phyloP scores from a whole-genome alignment of 1,284 basidiomycete species.

The Tilletiaria anomala region DNA sequence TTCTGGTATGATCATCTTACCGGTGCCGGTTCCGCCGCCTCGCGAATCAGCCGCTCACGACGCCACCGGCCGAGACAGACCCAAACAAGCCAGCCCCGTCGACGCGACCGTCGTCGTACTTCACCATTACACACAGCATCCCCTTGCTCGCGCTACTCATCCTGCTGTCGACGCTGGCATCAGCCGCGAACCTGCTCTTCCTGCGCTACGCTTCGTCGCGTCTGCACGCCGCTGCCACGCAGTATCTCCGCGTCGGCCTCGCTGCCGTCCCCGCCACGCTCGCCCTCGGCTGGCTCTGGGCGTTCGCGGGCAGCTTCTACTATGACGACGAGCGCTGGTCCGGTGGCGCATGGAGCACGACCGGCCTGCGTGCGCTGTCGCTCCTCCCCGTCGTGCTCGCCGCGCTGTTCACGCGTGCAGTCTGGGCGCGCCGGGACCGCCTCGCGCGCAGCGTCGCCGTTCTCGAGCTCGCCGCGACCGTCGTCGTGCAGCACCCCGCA shows the following conservation, averaged over 20 bases:
- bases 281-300: conserved; percentile 68
- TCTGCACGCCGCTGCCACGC: conserved; percentile 13
- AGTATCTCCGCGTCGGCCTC: conserved; percentile 13
- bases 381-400: conserved; percentile 59
- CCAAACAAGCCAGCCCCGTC: conserved; percentile 18
- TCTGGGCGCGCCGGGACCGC: conserved; percentile 53
- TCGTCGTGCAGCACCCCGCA: conserved; percentile 64
- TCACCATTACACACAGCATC: conserved; percentile 53
- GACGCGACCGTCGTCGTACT: conserved; percentile 43
- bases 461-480: conserved; percentile 61
- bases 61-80: too few species aligned
- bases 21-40: conserved; percentile 3
- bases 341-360: conserved; percentile 59
- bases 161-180: conserved; percentile 61
- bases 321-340: conserved; percentile 55
- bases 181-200: conserved; percentile 49
- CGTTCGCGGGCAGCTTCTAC: conserved; percentile 77
- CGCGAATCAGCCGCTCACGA: conserved; percentile 12
- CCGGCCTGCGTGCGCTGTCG: conserved; percentile 64
- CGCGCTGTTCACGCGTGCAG: conserved; percentile 55
- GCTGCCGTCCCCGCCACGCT: conserved; percentile 55
- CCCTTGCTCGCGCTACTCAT: conserved; percentile 64
- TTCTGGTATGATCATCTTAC: not conserved
- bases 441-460: conserved; percentile 53
- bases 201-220: conserved; percentile 15